These are phyloP conservation scores for Solanum lycopersicoides DNA, from an alignment of 257 asterid species.

Conservation along the genomic window DNA sequence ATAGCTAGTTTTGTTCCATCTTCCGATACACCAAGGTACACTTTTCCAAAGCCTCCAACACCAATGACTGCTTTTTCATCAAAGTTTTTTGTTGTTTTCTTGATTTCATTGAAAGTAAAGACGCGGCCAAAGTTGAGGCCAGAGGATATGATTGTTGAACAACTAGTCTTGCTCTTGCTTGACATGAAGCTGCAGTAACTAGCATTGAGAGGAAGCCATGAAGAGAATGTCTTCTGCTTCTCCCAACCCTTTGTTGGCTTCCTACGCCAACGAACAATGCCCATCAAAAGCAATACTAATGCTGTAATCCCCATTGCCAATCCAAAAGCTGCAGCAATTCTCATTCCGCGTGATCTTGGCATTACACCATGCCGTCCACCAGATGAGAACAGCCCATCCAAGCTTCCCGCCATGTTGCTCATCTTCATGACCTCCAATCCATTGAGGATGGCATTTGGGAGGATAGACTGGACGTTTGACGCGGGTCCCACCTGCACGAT, in stretches of 20 bases:
- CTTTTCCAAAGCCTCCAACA: conserved; percentile 96
- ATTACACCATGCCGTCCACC: conserved; percentile 14
- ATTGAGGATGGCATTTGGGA: conserved; percentile 76
- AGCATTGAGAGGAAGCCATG: conserved; percentile 78
- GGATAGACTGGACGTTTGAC: conserved; percentile 24
- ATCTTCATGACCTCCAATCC: conserved; percentile 89
- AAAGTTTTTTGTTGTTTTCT: conserved; percentile 63
- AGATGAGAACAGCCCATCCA: conserved; percentile 73
- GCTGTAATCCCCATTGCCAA: conserved; percentile 35
- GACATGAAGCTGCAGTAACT: conserved; percentile 70
- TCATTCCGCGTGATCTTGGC: conserved; percentile 14
- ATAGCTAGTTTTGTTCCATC: conserved; percentile 69
- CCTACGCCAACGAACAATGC: conserved; percentile 15
- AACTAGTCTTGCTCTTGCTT: conserved; percentile 51
- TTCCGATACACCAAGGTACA: conserved; percentile 50
- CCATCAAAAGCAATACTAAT: conserved; percentile 14
- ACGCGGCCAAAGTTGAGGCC: conserved; percentile 53
- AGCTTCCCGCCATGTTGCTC: conserved; percentile 71
- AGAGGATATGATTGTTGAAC: conserved; percentile 40
- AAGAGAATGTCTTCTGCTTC: conserved; percentile 70
- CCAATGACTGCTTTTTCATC: conserved; percentile 64
- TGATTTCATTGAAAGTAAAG: conserved; percentile 55
- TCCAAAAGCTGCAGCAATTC: conserved; percentile 40
- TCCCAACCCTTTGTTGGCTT: conserved; percentile 42
- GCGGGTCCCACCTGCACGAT: conserved; percentile 66